Conservation (phyloP, 306 rosid species). For the Lotus japonicus region DNA sequence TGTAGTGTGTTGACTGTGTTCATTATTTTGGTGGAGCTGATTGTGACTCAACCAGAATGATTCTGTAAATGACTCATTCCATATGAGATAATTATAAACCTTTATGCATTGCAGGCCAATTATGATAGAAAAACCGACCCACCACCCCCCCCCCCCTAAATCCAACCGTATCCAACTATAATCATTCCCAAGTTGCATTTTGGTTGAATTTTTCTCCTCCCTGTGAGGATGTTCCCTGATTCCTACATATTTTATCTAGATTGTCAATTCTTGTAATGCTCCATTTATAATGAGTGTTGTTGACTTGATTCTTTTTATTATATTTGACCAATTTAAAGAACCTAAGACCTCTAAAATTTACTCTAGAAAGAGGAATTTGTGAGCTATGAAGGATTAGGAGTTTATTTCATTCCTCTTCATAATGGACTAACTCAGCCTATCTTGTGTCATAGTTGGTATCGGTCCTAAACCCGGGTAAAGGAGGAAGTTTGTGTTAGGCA, state of each 20-base stretch:
- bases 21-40: constrained; percentile 38
- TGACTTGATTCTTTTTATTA: constrained; percentile 20
- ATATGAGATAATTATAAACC: constrained; percentile 22
- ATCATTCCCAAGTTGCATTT: constrained; percentile 39
- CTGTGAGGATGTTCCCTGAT: constrained; percentile 10
- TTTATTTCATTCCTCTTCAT: constrained; percentile 1
- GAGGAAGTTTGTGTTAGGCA: too few relatives aligned
- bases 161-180: constrained; percentile 55
- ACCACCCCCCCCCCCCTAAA: constrained; percentile 32
- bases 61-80: constrained; percentile 25
- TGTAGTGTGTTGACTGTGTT: not conserved
- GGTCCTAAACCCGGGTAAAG: too few relatives aligned
- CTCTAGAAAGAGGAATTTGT: not conserved
- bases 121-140: constrained; percentile 24
- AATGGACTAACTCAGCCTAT: too few relatives aligned
- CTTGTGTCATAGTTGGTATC: too few relatives aligned
- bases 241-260: constrained; percentile 19
- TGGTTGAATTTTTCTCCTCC: constrained; percentile 21
- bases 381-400: not conserved
- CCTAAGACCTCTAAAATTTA: not conserved
- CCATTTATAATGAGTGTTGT: constrained; percentile 26
- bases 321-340: constrained; percentile 24
- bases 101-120: constrained; percentile 20
- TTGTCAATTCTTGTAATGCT: constrained; percentile 40
- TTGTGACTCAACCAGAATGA: constrained; percentile 35